These are phyloP conservation scores for Blastomyces percursus DNA, from an alignment of 2,329 filamentous ascomycete species.

Conservation along the genomic window DNA sequence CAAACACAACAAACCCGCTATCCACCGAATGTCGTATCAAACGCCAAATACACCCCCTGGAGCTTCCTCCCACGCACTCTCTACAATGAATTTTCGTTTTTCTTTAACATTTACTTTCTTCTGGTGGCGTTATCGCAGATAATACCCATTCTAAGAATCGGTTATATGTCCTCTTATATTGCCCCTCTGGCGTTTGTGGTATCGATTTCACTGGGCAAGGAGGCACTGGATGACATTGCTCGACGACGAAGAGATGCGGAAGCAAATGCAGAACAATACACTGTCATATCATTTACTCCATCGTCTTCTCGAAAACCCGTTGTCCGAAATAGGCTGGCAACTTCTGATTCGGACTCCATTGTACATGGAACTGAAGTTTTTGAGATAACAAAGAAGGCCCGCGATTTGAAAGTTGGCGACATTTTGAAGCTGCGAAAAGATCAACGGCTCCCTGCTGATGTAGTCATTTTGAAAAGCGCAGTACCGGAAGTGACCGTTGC, in stretches of 20 bases:
- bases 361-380: constrained; percentile 34
- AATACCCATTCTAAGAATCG: constrained; percentile 79
- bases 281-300: constrained; percentile 58
- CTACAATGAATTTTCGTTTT: constrained; percentile 99
- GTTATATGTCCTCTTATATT: constrained; percentile 89
- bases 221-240: constrained; percentile 86
- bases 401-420: constrained; percentile 85
- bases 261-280: constrained; percentile 85
- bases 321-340: constrained; percentile 10
- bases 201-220: constrained; percentile 84
- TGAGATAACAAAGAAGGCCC: constrained; percentile 69
- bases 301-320: constrained; percentile 14
- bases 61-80: constrained; percentile 89
- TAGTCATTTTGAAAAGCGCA: constrained; percentile 74
- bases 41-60: constrained; percentile 93
- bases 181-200: constrained; percentile 87
- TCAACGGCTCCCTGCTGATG: constrained; percentile 85
- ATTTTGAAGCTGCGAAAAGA: constrained; percentile 89
- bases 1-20: constrained; percentile 62
- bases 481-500: not conserved
- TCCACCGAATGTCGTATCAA: constrained; percentile 83
- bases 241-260: constrained; percentile 78
- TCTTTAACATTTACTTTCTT: constrained; percentile 99
- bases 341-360: constrained; percentile 19
- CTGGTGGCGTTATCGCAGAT: constrained; percentile 89